Evolutionary conservation across 2,329 filamentous ascomycete species (phyloP), one percentile per base, ranked within the genome.

Genomic region (Bretziella fagacearum): DNA sequence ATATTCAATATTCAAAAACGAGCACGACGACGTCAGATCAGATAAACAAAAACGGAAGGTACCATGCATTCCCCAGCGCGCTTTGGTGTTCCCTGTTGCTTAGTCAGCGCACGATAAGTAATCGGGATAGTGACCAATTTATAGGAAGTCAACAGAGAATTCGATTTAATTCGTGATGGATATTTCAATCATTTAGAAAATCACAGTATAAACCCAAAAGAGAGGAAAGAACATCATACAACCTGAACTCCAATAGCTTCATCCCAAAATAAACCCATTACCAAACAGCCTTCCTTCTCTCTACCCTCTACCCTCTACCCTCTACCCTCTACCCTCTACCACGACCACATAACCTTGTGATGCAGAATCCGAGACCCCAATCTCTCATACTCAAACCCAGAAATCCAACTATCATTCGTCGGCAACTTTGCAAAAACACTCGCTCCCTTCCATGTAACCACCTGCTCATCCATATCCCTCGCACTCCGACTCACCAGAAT

Each of bases 391-490:
- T 96, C 89, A 56, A 81, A 70, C 40, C 77, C 74, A 11, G 80
- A 81, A 57, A 96, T 84, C 91, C 91, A 98, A 56, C 82, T 91
- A 61, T 98, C 91, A 63, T 96, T 96, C 13, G 85, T 87, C 39
- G 79, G 74, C 55, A 96, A 66, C 65, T 93, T 86, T 2, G 85
- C 87, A 67, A 95, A 98, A 13, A 98, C 87, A 59, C 86, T 94
- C 1, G 84, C 91, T 3, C 91, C 91, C 70, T 98, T 98, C 91
- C 91, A 98, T 6, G 81, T 79, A 46, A 96, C 82, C n/a, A 96
- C 87, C 63, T 95, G 86, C 51, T 91, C 85, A 63, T 98, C 91
- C 66, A 98, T 81, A 56, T 98, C 91, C 56, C 89, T 71, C 0
- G 91, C 91, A 70, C 70, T 91, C 51, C 71, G 67, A 52, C 74